Base-by-base conservation (phyloP, 2,329 filamentous ascomycete species). In the Venturia effusa region DNA sequence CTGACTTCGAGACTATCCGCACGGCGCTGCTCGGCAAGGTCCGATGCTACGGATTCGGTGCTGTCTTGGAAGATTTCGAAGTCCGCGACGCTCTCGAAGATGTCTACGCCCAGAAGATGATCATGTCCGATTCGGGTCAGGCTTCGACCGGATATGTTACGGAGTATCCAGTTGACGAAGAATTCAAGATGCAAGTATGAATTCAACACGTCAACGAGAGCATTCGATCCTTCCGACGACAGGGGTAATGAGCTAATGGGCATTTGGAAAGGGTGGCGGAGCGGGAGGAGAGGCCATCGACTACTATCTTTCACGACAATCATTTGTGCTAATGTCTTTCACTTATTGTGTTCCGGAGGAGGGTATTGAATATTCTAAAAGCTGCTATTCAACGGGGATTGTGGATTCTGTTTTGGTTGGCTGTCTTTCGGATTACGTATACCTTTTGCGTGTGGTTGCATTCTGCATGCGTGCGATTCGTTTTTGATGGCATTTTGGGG, bases 31-130 rank as follows among this genome's bases (percentile, higher is more conserved):
- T 84, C 69, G 82, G 83, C 64, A 97, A 96, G 77, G 86, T 96
- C 65, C 84, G 92, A 67, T 97, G 94, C 74, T 97, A 97, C 75
- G 94, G 94, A 6, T 89, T 89, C 68, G 86, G 86, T 37, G 86
- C 86, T 39, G 86, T 88, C 0, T 77, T 89, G 66, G 86, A 89
- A 72, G 85, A 88, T 67, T 89, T 88, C 69, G 88, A 91, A 75
- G 83, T 91, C 43, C 79, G 83, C 61, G 92, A 96, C 76, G 90
- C 90, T 27, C 75, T 96, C 64, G 88, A 88, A 71, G 87, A 81
- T 43, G 81, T 91, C 30, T 79, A 91, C 67, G 85, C 83, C 10
- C 81, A 80, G 32, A 88, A 86, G 74, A 57, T 57, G 51, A 57
- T 57, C 8, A 57, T 17, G 8, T 57, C 27, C 51, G 30, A 57